A percentile compares a stretch with the other conserved stretches of the same genome.
Conservation (phyloP, 1,284 basidiomycete species). For the Apiotrichum gamsii region DNA sequence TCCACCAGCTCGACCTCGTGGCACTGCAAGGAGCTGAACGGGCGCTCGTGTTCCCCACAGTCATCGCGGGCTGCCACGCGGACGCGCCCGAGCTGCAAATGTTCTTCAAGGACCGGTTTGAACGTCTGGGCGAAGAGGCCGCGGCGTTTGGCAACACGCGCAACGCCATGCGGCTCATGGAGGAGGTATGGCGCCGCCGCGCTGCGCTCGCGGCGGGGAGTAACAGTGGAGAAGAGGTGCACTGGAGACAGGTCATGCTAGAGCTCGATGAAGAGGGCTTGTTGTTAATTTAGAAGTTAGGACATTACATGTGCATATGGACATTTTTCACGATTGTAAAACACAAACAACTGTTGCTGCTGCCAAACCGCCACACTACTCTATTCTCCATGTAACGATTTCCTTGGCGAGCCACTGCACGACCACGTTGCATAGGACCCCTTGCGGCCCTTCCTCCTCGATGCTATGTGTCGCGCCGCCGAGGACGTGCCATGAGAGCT, state of each 20-base stretch:
- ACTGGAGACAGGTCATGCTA: conserved; percentile 21
- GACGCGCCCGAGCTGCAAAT: conserved; percentile 43
- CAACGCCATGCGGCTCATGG: conserved; percentile 56
- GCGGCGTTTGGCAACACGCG: conserved; percentile 56
- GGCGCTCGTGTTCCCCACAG: conserved; percentile 54
- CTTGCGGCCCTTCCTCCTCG: conserved; percentile 5
- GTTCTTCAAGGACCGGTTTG: conserved; percentile 52
- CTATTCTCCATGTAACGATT: not conserved
- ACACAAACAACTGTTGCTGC: too few relatives aligned
- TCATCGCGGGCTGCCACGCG: conserved; percentile 24
- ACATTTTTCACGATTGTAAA: too few relatives aligned
- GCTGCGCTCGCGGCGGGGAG: conserved; percentile 7
- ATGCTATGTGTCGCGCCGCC: conserved; percentile 31
- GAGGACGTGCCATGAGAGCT: conserved; percentile 24
- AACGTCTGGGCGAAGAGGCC: conserved; percentile 50
- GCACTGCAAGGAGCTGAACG: conserved; percentile 56
- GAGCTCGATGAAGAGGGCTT: conserved; percentile 24
- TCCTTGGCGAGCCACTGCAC: conserved; percentile 23
- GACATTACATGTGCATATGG: not conserved
- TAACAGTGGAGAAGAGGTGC: conserved; percentile 10
- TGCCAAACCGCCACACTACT: too few relatives aligned
- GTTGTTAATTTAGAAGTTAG: conserved; percentile 18
- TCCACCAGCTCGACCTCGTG: conserved; percentile 48
- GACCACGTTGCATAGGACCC: conserved; percentile 22
- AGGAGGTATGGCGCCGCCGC: conserved; percentile 55